These are phyloP conservation scores for Pichia sp. DNA, from an alignment of 1,139 yeast species.

Conservation along the genomic window DNA sequence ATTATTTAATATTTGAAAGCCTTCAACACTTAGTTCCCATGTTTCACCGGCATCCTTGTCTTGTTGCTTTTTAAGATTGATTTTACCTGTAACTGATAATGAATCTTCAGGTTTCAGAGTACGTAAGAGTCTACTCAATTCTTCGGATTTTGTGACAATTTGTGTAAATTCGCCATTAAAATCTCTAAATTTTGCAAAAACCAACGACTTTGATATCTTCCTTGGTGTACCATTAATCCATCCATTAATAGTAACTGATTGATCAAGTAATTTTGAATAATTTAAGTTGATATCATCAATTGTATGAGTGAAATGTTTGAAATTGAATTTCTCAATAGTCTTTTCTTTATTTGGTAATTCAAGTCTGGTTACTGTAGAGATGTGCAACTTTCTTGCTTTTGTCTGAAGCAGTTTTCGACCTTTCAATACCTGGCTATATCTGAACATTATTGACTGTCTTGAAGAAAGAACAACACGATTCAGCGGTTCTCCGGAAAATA, in stretches of 20 bases:
- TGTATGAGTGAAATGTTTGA: conserved; percentile 31
- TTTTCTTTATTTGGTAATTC: conserved; percentile 17
- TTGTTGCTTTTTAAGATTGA: conserved; percentile 33
- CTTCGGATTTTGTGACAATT: conserved; percentile 44
- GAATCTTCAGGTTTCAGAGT: conserved; percentile 66
- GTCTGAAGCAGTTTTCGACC: neutral
- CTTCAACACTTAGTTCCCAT: conserved; percentile 53
- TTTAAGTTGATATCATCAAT: conserved; percentile 20
- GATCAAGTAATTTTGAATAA: conserved; percentile 5
- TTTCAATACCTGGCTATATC: neutral
- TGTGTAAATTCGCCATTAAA: conserved; percentile 61
- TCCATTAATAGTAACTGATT: conserved; percentile 49
- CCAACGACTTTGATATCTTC: conserved; percentile 48
- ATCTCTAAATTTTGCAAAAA: conserved; percentile 73
- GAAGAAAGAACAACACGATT: neutral
- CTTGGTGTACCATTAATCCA: conserved; percentile 76
- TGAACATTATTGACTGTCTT: neutral
- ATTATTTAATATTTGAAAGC: conserved; percentile 54
- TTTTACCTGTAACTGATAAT: conserved; percentile 57
- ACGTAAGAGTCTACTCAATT: conserved; percentile 39
- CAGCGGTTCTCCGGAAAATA: neutral
- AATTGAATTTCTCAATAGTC: conserved; percentile 25
- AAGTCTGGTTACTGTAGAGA: neutral
- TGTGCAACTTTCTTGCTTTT: neutral
- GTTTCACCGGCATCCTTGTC: neutral